Percentiles rank a stretch among this genome's conserved stretches.
These are phyloP conservation scores for Posidonia oceanica DNA, from an alignment of 116 monocot genomes.

Conservation along the genomic window DNA sequence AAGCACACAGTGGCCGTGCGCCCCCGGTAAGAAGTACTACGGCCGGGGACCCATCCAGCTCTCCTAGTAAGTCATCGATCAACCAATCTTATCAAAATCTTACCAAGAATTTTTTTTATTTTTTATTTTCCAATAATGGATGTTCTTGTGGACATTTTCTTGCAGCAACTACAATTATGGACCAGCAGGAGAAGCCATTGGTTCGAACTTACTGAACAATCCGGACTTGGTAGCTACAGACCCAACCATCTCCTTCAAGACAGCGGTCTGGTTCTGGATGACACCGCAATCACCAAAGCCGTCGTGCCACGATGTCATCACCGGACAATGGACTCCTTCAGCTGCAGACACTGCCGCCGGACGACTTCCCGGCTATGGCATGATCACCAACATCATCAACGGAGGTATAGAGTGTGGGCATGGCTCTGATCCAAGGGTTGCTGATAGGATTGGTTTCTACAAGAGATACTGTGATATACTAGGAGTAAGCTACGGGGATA, in stretches of 20 bases:
- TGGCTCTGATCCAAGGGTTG: slow-evolving; percentile 6
- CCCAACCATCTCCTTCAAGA: slow-evolving; percentile 44
- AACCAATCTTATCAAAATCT: no score
- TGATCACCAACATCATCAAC: slow-evolving; percentile 61
- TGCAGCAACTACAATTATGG: slow-evolving; percentile 35
- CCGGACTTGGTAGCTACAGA: slow-evolving; percentile 29
- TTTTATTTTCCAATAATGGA: no score
- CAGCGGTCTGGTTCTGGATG: slow-evolving; percentile 78
- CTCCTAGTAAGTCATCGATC: slow-evolving; percentile 11
- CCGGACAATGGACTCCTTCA: slow-evolving; percentile 47
- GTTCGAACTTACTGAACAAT: slow-evolving; percentile 8
- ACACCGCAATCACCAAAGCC: slow-evolving; percentile 59
- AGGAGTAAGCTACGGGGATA: slow-evolving; percentile 5
- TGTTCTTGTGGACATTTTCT: no score
- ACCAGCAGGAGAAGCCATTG: slow-evolving; percentile 18
- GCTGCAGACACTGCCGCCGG: slow-evolving; percentile 22
- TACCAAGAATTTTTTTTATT: no score
- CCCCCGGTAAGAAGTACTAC: slow-evolving; percentile 27
- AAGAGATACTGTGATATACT: slow-evolving; percentile 19
- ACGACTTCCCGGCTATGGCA: slow-evolving; percentile 39
- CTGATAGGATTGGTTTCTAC: slow-evolving; percentile 16
- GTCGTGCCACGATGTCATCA: slow-evolving; percentile 52
- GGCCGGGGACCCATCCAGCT: slow-evolving; percentile 32
- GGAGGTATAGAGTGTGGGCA: slow-evolving; percentile 50
- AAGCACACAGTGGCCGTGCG: slow-evolving; percentile 25